Percentiles rank a stretch among this genome's conserved stretches.
These are phyloP conservation scores for Lichtheimia ramosa DNA, from an alignment of 371 early-diverging fungal genomes.

Conservation along the genomic window DNA sequence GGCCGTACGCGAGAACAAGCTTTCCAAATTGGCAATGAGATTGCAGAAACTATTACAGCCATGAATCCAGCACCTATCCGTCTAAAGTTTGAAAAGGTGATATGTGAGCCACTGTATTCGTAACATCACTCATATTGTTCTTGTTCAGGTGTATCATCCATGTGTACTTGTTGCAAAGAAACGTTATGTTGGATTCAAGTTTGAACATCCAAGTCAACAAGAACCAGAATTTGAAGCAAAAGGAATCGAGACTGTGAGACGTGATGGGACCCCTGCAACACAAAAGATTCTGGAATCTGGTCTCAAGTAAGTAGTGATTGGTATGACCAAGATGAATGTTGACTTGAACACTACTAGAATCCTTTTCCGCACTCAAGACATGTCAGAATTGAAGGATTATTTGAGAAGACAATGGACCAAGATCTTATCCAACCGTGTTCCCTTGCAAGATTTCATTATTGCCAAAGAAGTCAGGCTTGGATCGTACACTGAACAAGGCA, in stretches of 20 bases:
- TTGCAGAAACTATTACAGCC: slow-evolving; percentile 71
- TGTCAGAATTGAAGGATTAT: slow-evolving; percentile 77
- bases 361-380: slow-evolving; percentile 76
- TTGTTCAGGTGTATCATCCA: slow-evolving; percentile 76
- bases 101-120: too few species aligned
- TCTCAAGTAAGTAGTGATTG: slow-evolving; percentile 58
- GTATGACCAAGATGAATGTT: background rate
- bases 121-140: too few species aligned
- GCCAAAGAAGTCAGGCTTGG: slow-evolving; percentile 84
- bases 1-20: slow-evolving; percentile 72
- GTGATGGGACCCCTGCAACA: slow-evolving; percentile 82
- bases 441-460: slow-evolving; percentile 79
- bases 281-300: slow-evolving; percentile 75
- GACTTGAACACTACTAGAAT: slow-evolving; percentile 38
- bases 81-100: slow-evolving; percentile 88
- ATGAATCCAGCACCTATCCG: slow-evolving; percentile 79
- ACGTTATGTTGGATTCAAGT: slow-evolving; percentile 88
- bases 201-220: slow-evolving; percentile 54
- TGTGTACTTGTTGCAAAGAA: slow-evolving; percentile 88
- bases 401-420: slow-evolving; percentile 70
- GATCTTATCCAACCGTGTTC: slow-evolving; percentile 66
- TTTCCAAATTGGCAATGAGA: slow-evolving; percentile 75
- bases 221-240: slow-evolving; percentile 89
- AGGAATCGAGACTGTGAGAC: slow-evolving; percentile 90
- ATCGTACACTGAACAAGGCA: slow-evolving; percentile 29